Percentiles rank a stretch among this genome's conserved stretches.
phyloP scores from a whole-genome alignment of 83 land plant genomes.

The Picea mariana region DNA sequence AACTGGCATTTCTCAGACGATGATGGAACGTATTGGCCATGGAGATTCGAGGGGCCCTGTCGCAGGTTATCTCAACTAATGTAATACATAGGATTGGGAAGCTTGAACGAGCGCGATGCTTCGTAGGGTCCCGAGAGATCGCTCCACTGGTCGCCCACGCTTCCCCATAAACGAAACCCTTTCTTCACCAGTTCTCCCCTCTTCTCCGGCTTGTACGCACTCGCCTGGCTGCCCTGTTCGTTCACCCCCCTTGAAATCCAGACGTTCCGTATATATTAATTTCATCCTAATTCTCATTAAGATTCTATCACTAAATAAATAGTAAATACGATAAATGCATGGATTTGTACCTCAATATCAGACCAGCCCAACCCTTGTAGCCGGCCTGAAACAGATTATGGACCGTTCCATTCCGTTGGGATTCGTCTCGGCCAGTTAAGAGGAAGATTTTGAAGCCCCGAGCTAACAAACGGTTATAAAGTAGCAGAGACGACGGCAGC shows the following conservation, averaged over 20 bases:
- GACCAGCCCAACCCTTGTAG: conserved; percentile 55
- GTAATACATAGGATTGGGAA: conserved; percentile 51
- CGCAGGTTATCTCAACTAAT: too few relatives aligned
- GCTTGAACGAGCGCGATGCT: conserved; percentile 42
- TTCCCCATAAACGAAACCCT: conserved; percentile 44
- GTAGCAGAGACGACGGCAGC: conserved; percentile 23
- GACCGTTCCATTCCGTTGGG: conserved; percentile 43
- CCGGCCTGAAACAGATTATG: conserved; percentile 60
- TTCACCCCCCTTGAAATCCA: conserved; percentile 20
- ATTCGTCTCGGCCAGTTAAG: conserved; percentile 65
- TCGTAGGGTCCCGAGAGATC: conserved; percentile 27
- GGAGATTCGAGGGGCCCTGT: too few relatives aligned
- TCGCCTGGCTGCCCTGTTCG: conserved; percentile 15
- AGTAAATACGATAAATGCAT: too few relatives aligned
- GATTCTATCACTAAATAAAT: too few relatives aligned
- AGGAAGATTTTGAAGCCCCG: conserved; percentile 46
- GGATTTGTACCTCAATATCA: conserved; percentile 59
- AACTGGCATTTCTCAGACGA: too few relatives aligned
- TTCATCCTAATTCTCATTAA: too few relatives aligned
- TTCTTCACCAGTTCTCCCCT: conserved; percentile 22
- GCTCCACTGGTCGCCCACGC: conserved; percentile 59
- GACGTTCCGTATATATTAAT: too few relatives aligned
- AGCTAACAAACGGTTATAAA: conserved; percentile 36
- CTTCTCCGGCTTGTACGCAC: conserved; percentile 26
- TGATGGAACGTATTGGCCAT: too few relatives aligned